These are phyloP conservation scores for Solanum ossicruentum DNA, from an alignment of 257 asterid genomes.

Conservation along the genomic window DNA sequence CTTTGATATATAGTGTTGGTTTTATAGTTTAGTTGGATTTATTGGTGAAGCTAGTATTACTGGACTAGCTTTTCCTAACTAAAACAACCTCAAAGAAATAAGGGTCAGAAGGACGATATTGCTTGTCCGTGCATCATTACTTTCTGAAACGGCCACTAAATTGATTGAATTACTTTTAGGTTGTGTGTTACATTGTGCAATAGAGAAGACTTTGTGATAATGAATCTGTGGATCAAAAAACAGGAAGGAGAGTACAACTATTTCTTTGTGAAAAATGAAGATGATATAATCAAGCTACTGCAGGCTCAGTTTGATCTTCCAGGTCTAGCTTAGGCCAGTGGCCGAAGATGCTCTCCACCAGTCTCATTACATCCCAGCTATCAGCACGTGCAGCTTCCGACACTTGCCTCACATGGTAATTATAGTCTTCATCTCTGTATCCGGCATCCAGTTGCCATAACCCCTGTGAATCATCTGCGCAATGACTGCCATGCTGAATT, in stretches of 20 bases:
- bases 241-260: background rate
- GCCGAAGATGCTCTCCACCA: conserved; percentile 14
- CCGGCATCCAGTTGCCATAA: background rate
- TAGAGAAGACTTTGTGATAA: background rate
- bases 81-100: background rate
- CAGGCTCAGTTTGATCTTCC: background rate
- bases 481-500: background rate
- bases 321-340: background rate
- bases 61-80: background rate
- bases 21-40: background rate
- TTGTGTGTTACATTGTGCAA: background rate
- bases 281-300: background rate
- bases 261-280: background rate
- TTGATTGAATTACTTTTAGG: background rate
- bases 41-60: background rate
- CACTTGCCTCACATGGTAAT: background rate
- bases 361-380: conserved; percentile 6
- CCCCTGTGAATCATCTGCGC: background rate
- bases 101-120: background rate
- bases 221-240: background rate
- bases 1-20: background rate
- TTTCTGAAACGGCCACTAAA: background rate
- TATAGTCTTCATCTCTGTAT: background rate
- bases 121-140: background rate
- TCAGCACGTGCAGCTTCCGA: background rate